Evolutionary conservation across 2,329 filamentous ascomycete species (phyloP), one percentile per base, ranked within the genome.

Genomic region (Monosporascus sp.): DNA sequence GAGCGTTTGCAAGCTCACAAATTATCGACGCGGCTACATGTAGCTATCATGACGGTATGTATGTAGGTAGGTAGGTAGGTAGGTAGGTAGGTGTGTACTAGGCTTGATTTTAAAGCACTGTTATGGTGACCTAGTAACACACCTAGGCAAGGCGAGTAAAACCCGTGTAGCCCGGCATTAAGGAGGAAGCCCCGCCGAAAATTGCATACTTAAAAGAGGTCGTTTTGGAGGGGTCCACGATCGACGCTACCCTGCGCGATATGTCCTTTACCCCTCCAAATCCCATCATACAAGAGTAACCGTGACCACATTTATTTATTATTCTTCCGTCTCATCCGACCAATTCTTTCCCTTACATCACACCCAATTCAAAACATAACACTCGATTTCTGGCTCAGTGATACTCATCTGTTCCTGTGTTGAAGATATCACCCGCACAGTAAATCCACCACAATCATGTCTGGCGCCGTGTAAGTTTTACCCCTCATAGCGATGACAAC

Each of bases 381-480:
- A 44, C 9, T 19, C n/a, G 14, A n/a, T 9, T 17, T 46, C 17
- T 26, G 16, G 24, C 17, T 31, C 24, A 7, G 43, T 46, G 22
- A 27, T 46, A 44, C 20, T 27, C 22, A 27, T 46, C 22, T 1
- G 16, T 46, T 46, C 6, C 43, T 5, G 9, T 26, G 17, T 27
- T 27, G 22, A 16, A 50, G 47, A 20, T 38, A 48, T 26, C 41
- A 53, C 46, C 45, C 45, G 24, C 31, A 26, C 16, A 22, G 26
- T 9, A 14, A 31, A 26, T 24, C 22, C 50, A 58, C 53, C 59
- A 61, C 70, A 74, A 80, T 73, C 73, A 84, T 85, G 81, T 84
- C 81, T 79, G 80, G 80, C 72, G 73, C 84, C 74, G 82, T 84
- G 84, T 87, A 82, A 86, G 84, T 85, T 64, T 47, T 55, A 22